Evolutionary conservation across 2,329 filamentous ascomycete genomes (phyloP).

Genomic region (Colletotrichum sp.): DNA sequence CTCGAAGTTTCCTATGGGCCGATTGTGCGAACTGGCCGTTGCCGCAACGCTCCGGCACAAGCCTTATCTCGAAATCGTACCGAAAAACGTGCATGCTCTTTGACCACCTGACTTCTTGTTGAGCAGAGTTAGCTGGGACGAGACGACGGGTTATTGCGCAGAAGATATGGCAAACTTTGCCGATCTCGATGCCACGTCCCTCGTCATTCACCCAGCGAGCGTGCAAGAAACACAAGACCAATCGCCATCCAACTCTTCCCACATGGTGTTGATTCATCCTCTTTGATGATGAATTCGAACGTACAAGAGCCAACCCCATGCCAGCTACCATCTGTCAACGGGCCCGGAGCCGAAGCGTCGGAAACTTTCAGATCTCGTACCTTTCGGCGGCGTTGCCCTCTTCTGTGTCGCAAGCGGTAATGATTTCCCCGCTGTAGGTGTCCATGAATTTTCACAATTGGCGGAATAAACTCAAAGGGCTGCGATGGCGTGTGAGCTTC

Average conservation of each 20-base stretch:
- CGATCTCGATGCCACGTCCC: background rate
- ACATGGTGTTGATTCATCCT: background rate
- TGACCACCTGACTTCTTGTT: background rate
- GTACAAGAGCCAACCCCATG: background rate
- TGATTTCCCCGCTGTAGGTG: background rate
- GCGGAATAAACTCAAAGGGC: background rate
- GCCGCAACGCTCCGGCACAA: background rate
- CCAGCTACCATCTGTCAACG: background rate
- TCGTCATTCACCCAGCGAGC: background rate
- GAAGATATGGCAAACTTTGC: slow-evolving; percentile 9
- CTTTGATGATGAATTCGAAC: background rate
- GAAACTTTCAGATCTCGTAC: background rate
- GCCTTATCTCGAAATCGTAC: background rate
- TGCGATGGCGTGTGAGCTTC: background rate
- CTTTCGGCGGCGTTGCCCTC: background rate
- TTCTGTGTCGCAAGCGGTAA: background rate
- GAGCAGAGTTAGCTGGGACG: slow-evolving; percentile 6
- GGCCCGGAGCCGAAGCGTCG: background rate
- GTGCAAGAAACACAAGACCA: background rate
- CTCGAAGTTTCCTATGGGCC: background rate
- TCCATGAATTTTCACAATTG: background rate
- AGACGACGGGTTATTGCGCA: slow-evolving; percentile 14
- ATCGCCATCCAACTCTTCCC: background rate
- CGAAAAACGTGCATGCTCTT: background rate
- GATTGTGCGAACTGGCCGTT: background rate